Conservation (phyloP, 2,329 filamentous ascomycete genomes). For the Paramyrothecium roridum region DNA sequence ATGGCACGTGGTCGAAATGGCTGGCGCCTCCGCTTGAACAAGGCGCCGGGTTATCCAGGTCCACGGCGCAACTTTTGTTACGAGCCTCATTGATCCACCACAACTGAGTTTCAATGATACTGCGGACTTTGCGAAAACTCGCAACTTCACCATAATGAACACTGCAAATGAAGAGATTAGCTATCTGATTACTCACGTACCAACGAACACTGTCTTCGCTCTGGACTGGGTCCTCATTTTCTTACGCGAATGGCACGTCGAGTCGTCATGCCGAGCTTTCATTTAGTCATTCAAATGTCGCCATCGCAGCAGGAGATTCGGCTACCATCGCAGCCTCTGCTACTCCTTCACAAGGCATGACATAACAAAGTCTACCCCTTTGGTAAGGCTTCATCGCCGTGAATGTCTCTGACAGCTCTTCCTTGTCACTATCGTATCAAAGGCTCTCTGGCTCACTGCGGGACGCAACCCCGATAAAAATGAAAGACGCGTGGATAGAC, state of each 20-base stretch:
- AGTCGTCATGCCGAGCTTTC: slow-evolving; percentile 19
- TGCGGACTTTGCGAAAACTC: slow-evolving; percentile 39
- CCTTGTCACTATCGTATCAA: slow-evolving; percentile 33
- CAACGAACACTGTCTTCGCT: slow-evolving; percentile 46
- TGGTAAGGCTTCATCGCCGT: slow-evolving; percentile 40
- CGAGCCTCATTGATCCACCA: slow-evolving; percentile 43
- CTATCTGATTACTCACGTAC: slow-evolving; percentile 43
- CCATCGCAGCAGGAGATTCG: slow-evolving; percentile 18
- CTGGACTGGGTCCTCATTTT: slow-evolving; percentile 22
- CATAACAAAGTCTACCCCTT: slow-evolving; percentile 26
- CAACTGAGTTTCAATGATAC: slow-evolving; percentile 58
- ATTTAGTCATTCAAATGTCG: slow-evolving; percentile 33
- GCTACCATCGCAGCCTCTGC: slow-evolving; percentile 26
- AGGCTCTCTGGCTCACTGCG: slow-evolving; percentile 23
- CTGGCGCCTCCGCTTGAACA: slow-evolving; percentile 48
- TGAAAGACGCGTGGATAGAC: not conserved
- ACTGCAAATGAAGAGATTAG: slow-evolving; percentile 38
- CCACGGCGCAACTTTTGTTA: slow-evolving; percentile 47
- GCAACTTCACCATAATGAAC: slow-evolving; percentile 49
- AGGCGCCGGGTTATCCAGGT: slow-evolving; percentile 36
- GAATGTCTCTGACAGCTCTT: slow-evolving; percentile 27
- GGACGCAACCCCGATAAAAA: not conserved
- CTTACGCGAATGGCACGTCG: slow-evolving; percentile 30
- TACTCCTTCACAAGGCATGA: slow-evolving; percentile 21
- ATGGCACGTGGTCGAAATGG: slow-evolving; percentile 12